Conservation (phyloP, 1,284 basidiomycete genomes). For the Cryptococcus jaspeensis region DNA sequence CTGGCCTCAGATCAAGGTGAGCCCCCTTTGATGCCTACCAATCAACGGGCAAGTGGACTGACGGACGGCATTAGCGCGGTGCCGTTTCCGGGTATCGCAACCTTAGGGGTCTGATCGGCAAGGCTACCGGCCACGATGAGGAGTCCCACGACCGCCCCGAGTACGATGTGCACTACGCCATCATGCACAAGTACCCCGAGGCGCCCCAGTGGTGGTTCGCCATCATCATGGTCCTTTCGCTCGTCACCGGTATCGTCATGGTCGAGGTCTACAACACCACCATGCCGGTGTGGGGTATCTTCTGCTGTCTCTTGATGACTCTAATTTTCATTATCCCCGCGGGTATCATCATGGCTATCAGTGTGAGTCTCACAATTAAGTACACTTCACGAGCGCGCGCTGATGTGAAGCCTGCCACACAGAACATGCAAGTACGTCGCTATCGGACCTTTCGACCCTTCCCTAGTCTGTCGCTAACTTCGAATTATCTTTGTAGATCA, state of each 20-base stretch:
- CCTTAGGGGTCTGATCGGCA: too few species aligned
- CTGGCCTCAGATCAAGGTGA: conserved; percentile 9
- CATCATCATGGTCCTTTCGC: conserved; percentile 59
- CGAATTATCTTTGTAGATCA: conserved; percentile 3
- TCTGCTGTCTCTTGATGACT: conserved; percentile 49
- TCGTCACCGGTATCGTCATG: conserved; percentile 53
- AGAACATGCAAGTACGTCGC: conserved; percentile 14
- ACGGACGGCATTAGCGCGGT: neutral
- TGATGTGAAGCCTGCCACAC: neutral
- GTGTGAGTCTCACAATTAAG: conserved; percentile 20
- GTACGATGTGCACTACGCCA: conserved; percentile 25
- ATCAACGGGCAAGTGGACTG: neutral
- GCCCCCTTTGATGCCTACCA: neutral
- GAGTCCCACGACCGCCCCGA: conserved; percentile 5
- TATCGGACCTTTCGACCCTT: too few species aligned
- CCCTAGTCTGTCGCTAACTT: neutral
- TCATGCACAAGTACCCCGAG: conserved; percentile 76
- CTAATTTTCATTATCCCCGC: conserved; percentile 57
- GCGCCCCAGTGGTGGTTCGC: conserved; percentile 75
- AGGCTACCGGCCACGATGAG: neutral
- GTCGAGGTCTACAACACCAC: conserved; percentile 58
- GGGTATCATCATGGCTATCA: conserved; percentile 60
- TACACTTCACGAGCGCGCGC: neutral
- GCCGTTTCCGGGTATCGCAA: neutral
- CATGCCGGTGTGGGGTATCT: conserved; percentile 63